phyloP scores from a whole-genome alignment of 2,329 filamentous ascomycete genomes.

The Thielaviopsis euricoi region DNA sequence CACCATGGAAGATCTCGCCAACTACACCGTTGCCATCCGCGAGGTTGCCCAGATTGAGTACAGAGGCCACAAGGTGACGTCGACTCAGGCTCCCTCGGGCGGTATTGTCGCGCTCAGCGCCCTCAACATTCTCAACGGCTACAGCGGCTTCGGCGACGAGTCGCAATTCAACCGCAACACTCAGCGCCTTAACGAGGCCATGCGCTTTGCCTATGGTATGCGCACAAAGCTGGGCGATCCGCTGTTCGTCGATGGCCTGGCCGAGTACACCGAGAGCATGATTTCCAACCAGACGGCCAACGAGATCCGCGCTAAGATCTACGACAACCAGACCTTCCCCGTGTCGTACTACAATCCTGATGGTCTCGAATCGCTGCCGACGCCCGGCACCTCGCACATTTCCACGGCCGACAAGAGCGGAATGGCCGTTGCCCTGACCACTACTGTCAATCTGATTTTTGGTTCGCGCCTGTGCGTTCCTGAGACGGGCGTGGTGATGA shows the following conservation, averaged over 20 bases:
- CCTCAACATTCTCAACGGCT: slow-evolving; percentile 61
- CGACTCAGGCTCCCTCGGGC: slow-evolving; percentile 53
- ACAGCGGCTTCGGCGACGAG: slow-evolving; percentile 43
- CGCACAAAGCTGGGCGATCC: slow-evolving; percentile 64
- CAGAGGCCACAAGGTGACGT: slow-evolving; percentile 52
- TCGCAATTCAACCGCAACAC: slow-evolving; percentile 43
- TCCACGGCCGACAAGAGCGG: slow-evolving; percentile 53
- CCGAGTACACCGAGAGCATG: slow-evolving; percentile 43
- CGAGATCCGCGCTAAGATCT: slow-evolving; percentile 30
- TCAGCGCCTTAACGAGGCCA: slow-evolving; percentile 68
- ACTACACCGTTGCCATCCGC: slow-evolving; percentile 53
- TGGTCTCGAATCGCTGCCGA: slow-evolving; percentile 33
- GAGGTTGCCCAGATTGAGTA: slow-evolving; percentile 46
- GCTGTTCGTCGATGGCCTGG: slow-evolving; percentile 42
- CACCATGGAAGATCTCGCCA: slow-evolving; percentile 58
- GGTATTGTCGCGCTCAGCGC: slow-evolving; percentile 56
- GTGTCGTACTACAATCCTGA: slow-evolving; percentile 28
- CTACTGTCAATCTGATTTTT: slow-evolving; percentile 68
- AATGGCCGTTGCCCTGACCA: slow-evolving; percentile 60
- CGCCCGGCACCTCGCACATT: slow-evolving; percentile 52
- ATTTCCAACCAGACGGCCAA: slow-evolving; percentile 47
- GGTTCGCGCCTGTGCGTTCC: slow-evolving; percentile 62
- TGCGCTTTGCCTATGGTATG: slow-evolving; percentile 66
- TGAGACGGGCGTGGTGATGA: slow-evolving; percentile 67
- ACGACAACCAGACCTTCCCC: slow-evolving; percentile 22